phyloP scores from a whole-genome alignment of 176 grass and related monocot genomes.

The Stipa capillata region DNA sequence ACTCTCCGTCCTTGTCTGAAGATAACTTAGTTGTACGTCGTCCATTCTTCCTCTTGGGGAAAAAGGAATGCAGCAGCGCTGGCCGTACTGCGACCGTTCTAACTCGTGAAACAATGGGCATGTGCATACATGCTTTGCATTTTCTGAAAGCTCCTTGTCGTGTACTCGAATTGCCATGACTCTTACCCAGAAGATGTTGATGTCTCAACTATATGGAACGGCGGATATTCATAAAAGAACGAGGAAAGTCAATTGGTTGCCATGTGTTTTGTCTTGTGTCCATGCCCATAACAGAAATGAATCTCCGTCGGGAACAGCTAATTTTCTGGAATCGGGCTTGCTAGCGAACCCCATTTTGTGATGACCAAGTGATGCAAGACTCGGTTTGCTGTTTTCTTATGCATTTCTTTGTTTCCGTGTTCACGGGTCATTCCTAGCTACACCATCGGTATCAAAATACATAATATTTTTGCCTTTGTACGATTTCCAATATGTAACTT shows the following conservation, averaged over 20 bases:
- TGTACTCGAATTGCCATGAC: background rate
- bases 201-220: background rate
- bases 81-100: background rate
- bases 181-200: background rate
- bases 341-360: background rate
- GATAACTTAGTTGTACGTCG: too few species aligned
- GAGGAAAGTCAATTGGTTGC: background rate
- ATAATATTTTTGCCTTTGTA: too few species aligned
- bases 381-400: background rate
- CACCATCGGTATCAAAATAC: too few species aligned
- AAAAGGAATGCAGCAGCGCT: background rate
- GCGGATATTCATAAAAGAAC: background rate
- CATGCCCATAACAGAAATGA: too few species aligned
- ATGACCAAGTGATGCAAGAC: background rate
- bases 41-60: background rate
- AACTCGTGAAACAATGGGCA: background rate
- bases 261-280: too few species aligned
- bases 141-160: background rate
- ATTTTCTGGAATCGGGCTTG: background rate
- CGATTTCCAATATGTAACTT: too few species aligned
- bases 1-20: too few species aligned
- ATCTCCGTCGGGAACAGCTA: too few species aligned
- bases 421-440: background rate
- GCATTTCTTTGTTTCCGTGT: background rate
- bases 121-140: background rate